Evolutionary conservation across 805 yeast species (phyloP), one percentile per base, ranked within the genome.

Genomic region (Isabelozyma pseudorhagii): DNA sequence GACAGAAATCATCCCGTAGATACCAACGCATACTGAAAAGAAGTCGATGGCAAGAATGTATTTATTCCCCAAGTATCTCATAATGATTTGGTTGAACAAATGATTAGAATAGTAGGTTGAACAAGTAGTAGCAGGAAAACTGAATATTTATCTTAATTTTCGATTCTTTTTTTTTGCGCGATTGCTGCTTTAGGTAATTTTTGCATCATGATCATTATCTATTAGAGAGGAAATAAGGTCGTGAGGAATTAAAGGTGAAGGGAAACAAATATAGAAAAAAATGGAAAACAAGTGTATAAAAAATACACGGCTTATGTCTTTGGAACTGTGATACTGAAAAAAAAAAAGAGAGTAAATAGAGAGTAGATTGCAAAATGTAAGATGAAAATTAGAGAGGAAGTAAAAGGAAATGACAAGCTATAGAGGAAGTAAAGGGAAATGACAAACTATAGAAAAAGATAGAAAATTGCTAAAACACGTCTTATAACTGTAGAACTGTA

Each of bases 51-150:
- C 45, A 8, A 64, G 48, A n/a, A 65, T 68, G 5, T 36, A 45
- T 7, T 55, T 64, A 50, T 71, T 64, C 4, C 77, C 77, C 2
- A 68, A 67, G 3, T 54, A 56, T 45, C 71, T 55, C 42, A 21
- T 36, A 50, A 45, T 48, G 40, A 21, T 29, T 28, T 14, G 38
- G 28, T 21, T 40, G 21, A 15, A n/a, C 25, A 40, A 21, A 13
- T 15, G 14, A 15, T 40, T 31, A 31, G 5, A 15, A 38, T 36
- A 3, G 14, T 3, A 5, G 15, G n/a, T 36, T 14, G n/a, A 14
- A 36, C n/a, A 36, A 14, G 15, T 5, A 8, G 14, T 21, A 21
- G 25, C 25, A 21, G 3, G 2, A 21, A 21, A 21, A 21, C 25
- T 21, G 25, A 6, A 2, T 21, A 21, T 10, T 39, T n/a, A 3